A percentile compares a stretch with the other conserved stretches of the same genome.
These are phyloP conservation scores for Tubosaeta brunneosetosa DNA, from an alignment of 768 basidiomycete species.

Conservation along the genomic window DNA sequence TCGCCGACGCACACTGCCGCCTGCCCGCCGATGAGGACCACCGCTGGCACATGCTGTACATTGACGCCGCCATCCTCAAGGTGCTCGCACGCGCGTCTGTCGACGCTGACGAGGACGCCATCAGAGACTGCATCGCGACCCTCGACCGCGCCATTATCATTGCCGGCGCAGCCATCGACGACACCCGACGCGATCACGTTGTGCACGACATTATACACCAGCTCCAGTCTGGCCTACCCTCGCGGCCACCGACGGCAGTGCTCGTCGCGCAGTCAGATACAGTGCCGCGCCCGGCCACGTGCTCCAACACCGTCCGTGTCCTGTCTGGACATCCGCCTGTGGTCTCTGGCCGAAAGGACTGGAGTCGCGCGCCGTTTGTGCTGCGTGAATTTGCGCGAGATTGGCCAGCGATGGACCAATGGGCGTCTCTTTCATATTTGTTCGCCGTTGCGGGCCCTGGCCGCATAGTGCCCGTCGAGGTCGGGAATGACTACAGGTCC, in stretches of 20 bases:
- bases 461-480: constrained; percentile 84
- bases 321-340: constrained; percentile 54
- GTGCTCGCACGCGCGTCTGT: constrained; percentile 36
- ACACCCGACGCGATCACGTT: constrained; percentile 47
- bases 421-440: constrained; percentile 70
- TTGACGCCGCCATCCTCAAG: constrained; percentile 65
- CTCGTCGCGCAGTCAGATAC: constrained; percentile 3
- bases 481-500: constrained; percentile 78
- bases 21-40: constrained; percentile 41
- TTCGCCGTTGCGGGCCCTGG: constrained; percentile 68
- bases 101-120: constrained; percentile 16
- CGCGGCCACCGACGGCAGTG: constrained; percentile 5
- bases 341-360: constrained; percentile 43
- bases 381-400: constrained; percentile 53
- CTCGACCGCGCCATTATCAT: constrained; percentile 83
- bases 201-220: constrained; percentile 57
- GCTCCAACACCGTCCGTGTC: constrained; percentile 34
- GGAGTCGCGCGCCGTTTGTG: constrained; percentile 63
- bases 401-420: constrained; percentile 80
- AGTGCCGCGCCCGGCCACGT: constrained; percentile 3
- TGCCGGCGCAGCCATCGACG: constrained; percentile 65
- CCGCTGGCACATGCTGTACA: constrained; percentile 68
- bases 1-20: constrained; percentile 42
- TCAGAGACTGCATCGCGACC: constrained; percentile 46
- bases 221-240: constrained; percentile 46